Conservation (phyloP, 1,284 basidiomycete genomes). For the Hypsizygus ulmarius region DNA sequence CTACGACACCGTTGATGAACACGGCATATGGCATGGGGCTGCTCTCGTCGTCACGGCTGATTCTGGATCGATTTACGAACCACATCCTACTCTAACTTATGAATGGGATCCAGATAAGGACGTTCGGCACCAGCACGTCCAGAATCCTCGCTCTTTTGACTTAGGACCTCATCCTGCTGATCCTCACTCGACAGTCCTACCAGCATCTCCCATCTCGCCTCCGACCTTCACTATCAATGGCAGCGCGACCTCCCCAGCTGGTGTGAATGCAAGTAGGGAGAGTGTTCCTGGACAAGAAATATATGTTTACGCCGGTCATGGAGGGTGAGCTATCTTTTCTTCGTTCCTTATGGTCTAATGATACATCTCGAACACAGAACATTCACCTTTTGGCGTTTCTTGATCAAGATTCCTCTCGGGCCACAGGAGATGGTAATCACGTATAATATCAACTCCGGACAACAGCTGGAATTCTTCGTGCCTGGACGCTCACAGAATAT, state of each 20-base stretch:
- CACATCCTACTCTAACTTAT: constrained; percentile 73
- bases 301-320: constrained; percentile 71
- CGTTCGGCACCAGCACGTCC: constrained; percentile 14
- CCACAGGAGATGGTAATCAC: constrained; percentile 73
- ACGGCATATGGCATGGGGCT: constrained; percentile 82
- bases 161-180: constrained; percentile 72
- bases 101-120: constrained; percentile 66
- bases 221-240: constrained; percentile 17
- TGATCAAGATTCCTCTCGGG: constrained; percentile 79
- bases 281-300: constrained; percentile 70
- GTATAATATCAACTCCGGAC: constrained; percentile 81
- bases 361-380: constrained; percentile 46
- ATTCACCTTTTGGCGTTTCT: constrained; percentile 94
- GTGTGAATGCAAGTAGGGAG: constrained; percentile 40
- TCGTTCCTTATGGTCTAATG: constrained; percentile 6
- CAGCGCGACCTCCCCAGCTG: constrained; percentile 19
- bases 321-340: constrained; percentile 45
- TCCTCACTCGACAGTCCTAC: constrained; percentile 48
- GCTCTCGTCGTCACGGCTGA: constrained; percentile 85
- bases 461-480: constrained; percentile 79
- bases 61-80: constrained; percentile 76
- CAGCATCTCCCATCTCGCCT: constrained; percentile 21
- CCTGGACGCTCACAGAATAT: constrained; percentile 85
- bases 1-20: constrained; percentile 84
- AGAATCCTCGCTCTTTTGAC: constrained; percentile 43